Percentiles rank a stretch among this genome's conserved stretches.
phyloP scores from a whole-genome alignment of 2,329 filamentous ascomycete species.

The Fusarium miscanthi region DNA sequence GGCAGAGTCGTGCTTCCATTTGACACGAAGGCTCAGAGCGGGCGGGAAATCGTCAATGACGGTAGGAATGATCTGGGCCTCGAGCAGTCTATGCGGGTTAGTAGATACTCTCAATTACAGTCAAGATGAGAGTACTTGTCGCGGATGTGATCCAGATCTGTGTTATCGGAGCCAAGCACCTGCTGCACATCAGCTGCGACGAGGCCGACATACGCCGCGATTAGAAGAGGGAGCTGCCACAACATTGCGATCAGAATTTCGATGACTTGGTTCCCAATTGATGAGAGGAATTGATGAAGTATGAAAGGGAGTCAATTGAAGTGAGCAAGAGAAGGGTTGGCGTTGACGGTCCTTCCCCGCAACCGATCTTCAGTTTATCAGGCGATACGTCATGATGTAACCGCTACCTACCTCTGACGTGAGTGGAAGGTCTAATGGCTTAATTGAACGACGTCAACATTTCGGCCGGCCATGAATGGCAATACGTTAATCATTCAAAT shows the following conservation, averaged over 20 bases:
- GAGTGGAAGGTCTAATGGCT: neutral
- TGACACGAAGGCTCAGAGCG: slow-evolving; percentile 9
- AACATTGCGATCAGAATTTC: neutral
- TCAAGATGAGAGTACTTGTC: neutral
- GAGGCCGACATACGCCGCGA: neutral
- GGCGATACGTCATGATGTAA: slow-evolving; percentile 28
- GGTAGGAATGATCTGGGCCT: slow-evolving; percentile 32
- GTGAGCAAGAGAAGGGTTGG: accelerated
- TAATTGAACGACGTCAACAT: accelerated
- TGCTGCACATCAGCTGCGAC: neutral
- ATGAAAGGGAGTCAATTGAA: accelerated
- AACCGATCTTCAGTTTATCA: neutral
- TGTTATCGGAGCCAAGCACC: neutral
- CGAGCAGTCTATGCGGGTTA: neutral
- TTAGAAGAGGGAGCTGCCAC: neutral
- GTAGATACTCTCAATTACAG: accelerated
- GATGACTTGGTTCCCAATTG: accelerated
- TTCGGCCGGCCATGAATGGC: accelerated
- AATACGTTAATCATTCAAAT: neutral
- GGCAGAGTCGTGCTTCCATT: slow-evolving; percentile 28
- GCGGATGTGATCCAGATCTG: slow-evolving; percentile 4
- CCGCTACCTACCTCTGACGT: slow-evolving; percentile 14
- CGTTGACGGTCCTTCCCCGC: slow-evolving; percentile 8
- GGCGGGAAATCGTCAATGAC: slow-evolving; percentile 39
- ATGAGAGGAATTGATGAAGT: accelerated